phyloP scores from a whole-genome alignment of 2,329 filamentous ascomycete species.

The Xenoacremonium recifei region DNA sequence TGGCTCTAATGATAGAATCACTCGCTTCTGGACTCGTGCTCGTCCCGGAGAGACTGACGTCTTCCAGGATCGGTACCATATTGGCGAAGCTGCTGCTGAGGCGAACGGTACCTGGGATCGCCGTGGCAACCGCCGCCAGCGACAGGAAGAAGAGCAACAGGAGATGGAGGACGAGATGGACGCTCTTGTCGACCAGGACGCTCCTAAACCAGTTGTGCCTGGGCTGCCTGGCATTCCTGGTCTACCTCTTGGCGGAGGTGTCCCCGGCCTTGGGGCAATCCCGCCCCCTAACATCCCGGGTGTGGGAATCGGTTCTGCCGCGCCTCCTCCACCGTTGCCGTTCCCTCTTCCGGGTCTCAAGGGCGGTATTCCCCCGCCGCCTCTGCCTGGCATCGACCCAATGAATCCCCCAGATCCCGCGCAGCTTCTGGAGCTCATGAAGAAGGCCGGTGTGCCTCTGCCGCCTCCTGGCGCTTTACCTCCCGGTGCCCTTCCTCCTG shows the following conservation, averaged over 20 bases:
- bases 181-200: slow-evolving; percentile 85
- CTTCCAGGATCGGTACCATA: slow-evolving; percentile 90
- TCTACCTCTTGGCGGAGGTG: slow-evolving; percentile 43
- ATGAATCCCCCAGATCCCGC: slow-evolving; percentile 61
- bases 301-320: slow-evolving; percentile 41
- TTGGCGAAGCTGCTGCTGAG: slow-evolving; percentile 89
- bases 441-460: slow-evolving; percentile 61
- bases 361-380: slow-evolving; percentile 46
- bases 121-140: slow-evolving; percentile 71
- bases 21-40: slow-evolving; percentile 92
- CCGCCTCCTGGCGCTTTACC: slow-evolving; percentile 51
- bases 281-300: slow-evolving; percentile 48
- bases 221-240: slow-evolving; percentile 58
- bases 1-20: slow-evolving; percentile 94
- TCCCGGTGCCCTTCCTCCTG: slow-evolving; percentile 43
- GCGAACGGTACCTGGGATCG: slow-evolving; percentile 93
- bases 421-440: slow-evolving; percentile 63
- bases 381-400: slow-evolving; percentile 56
- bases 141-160: slow-evolving; percentile 90
- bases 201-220: slow-evolving; percentile 46
- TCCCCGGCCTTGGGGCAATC: slow-evolving; percentile 42
- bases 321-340: slow-evolving; percentile 49
- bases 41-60: slow-evolving; percentile 84
- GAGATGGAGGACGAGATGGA: slow-evolving; percentile 93
- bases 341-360: slow-evolving; percentile 51